A percentile compares a stretch with the other conserved stretches of the same genome.
Conservation (phyloP, 306 rosid genomes). For the Dryas alaskensis region DNA sequence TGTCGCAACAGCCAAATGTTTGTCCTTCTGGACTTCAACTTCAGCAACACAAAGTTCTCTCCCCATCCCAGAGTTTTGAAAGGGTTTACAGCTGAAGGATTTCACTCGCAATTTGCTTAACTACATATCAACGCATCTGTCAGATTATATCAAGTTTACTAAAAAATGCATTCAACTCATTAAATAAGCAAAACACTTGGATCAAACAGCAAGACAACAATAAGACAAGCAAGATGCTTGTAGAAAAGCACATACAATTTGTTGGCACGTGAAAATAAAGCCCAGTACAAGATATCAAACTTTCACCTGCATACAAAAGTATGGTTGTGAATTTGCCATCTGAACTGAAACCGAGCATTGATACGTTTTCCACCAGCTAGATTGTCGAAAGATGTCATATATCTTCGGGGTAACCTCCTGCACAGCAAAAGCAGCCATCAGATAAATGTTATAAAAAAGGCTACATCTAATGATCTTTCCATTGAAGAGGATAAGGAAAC, state of each 20-base stretch:
- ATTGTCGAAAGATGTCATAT: conserved; percentile 32
- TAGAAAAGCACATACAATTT: background rate
- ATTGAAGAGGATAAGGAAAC: conserved; percentile 7
- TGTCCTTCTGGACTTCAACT: conserved; percentile 53
- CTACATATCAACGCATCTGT: conserved; percentile 38
- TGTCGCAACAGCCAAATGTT: conserved; percentile 65
- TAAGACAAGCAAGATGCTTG: background rate
- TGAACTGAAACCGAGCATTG: conserved; percentile 32
- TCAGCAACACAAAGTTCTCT: conserved; percentile 83
- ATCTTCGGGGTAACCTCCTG: conserved; percentile 44
- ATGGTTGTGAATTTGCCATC: conserved; percentile 24
- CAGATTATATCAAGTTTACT: background rate
- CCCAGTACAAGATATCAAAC: background rate
- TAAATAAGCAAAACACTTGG: conserved; percentile 4
- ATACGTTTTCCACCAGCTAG: conserved; percentile 45
- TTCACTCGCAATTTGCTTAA: conserved; percentile 75
- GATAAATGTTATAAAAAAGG: background rate
- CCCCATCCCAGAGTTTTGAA: conserved; percentile 73
- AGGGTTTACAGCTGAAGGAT: conserved; percentile 58
- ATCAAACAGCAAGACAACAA: background rate
- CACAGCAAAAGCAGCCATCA: background rate
- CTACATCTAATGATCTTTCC: background rate
- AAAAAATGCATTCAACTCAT: conserved; percentile 2
- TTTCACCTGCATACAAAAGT: conserved; percentile 47
- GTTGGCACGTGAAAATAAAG: conserved; percentile 4